Base-by-base conservation (phyloP, 148 eudicot genomes). In the Camellia japonica region DNA sequence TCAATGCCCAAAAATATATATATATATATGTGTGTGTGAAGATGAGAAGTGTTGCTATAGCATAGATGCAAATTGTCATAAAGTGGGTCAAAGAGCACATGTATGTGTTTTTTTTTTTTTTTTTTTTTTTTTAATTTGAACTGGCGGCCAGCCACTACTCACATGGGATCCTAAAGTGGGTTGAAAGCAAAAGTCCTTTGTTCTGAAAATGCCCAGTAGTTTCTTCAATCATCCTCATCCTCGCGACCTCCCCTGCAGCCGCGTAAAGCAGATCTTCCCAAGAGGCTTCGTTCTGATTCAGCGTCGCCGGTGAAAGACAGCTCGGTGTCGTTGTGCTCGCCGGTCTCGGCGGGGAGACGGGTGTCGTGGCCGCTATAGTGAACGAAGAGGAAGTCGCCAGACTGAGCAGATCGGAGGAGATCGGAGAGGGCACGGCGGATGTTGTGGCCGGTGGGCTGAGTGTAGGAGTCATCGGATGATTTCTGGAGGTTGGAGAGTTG, bases 361-460 rank as follows among this genome's bases (percentile, higher is more conserved):
- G 97, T 93, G 4, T 98, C 99, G 73, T 96, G 99, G 5, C 99
- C 99, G 60, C 99, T 96, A 51, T 93, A 96, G 78, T 96, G 99
- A 13, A 96, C 97, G 30, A 93, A 96, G 12, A 92, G 77, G 42
- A 52, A 79, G 60, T 96, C 99, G 2, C 95, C 98, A 0, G 86
- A 80, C 15, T 75, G 61, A 23, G 93, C 97, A 3, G 90, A 88
- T 41, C 80, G 62, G 5, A 94, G 86, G 66, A 93, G 87, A 23
- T 83, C 64, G 41, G 84, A 38, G 11, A 96, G 89, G 0, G 91
- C 92, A 1, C 65, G 70, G 8, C 98, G 89, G 47, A 93, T 90
- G 77, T 96, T 93, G 49, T 80, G 86, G 2, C 99, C 99, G 11
- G 98, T 93, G 6, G 99, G 98, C 76, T 93, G 89, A 1, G 82